Evolutionary conservation across 768 basidiomycete genomes (phyloP), one percentile per base, ranked within the genome.

Genomic region (Dacryopinax spathularia): DNA sequence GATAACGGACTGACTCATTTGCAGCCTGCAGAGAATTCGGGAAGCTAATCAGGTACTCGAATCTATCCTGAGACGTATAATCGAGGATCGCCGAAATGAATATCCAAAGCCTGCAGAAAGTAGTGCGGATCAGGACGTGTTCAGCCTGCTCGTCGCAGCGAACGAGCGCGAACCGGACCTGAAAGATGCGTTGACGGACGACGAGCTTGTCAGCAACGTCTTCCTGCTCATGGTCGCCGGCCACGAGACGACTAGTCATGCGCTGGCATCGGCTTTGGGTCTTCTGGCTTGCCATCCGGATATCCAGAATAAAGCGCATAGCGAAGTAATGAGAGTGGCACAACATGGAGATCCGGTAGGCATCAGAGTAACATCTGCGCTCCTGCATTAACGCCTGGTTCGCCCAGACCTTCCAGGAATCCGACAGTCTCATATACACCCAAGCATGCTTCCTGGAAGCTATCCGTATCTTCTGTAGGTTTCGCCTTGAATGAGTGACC

Each of bases 391-490:
- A n/a, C 12, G 36, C 12, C 12, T 37, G 36, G 36, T n/a, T 37
- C 12, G 36, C 10, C 34, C 48, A 64, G 41, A 60, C 33, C 33
- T 31, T 67, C 29, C 70, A 73, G 37, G 71, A 74, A 35, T 73
- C 70, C 34, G 41, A 60, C 34, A 70, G 68, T 36, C 69, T 77
- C 1, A 67, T 72, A 62, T 73, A 74, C 62, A 64, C 73, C n/a
- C 68, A 71, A 29, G 69, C 68, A 33, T 68, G 48, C 35, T 68
- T 68, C 33, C 41, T 65, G 9, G 73, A 77, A 69, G 76, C 71
- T 15, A 60, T 68, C 9, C 64, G 77, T n/a, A 60, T 77, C 61
- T 76, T 70, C 37, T 74, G 75, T 75, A 43, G 1, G 75, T 69
- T 25, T n/a, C n/a, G n/a, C n/a, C n/a, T n/a, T n/a, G n/a, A n/a